phyloP scores from a whole-genome alignment of 176 grass and related monocot genomes.

The Dendrocalamus sinicus region DNA sequence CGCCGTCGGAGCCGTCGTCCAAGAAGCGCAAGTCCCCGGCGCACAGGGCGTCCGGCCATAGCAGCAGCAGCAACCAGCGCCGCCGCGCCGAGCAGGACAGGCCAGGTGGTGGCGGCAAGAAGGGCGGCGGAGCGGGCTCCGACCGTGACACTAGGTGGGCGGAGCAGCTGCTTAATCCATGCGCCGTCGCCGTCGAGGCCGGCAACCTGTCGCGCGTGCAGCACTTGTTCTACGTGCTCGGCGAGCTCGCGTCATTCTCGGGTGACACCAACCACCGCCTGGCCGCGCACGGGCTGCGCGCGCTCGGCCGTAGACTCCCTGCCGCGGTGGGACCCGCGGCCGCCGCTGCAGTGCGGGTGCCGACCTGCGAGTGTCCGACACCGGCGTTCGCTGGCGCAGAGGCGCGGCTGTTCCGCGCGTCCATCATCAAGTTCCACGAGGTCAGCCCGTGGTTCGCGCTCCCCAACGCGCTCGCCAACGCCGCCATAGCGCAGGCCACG shows the following conservation, averaged over 20 bases:
- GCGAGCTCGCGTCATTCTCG: slow-evolving; percentile 74
- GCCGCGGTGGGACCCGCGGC: slow-evolving; percentile 24
- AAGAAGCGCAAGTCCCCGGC: slow-evolving; percentile 60
- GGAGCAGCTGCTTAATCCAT: slow-evolving; percentile 87
- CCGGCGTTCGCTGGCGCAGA: slow-evolving; percentile 57
- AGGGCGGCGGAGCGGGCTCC: slow-evolving; percentile 41
- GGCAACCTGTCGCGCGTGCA: slow-evolving; percentile 75
- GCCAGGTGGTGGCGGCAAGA: slow-evolving; percentile 33
- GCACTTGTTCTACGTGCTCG: slow-evolving; percentile 80
- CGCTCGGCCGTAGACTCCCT: slow-evolving; percentile 44
- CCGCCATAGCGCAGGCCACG: slow-evolving; percentile 62
- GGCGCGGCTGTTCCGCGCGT: slow-evolving; percentile 68
- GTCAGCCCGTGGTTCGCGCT: slow-evolving; percentile 96
- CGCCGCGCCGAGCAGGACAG: slow-evolving; percentile 32
- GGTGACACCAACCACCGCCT: slow-evolving; percentile 96
- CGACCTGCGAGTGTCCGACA: slow-evolving; percentile 40
- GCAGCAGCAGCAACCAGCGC: slow-evolving; percentile 39
- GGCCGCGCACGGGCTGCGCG: slow-evolving; percentile 67
- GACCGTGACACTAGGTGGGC: slow-evolving; percentile 76
- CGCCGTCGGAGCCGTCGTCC: slow-evolving; percentile 13
- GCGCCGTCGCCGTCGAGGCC: slow-evolving; percentile 66
- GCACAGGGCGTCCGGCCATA: slow-evolving; percentile 12
- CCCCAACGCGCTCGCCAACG: slow-evolving; percentile 86
- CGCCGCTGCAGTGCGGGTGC: slow-evolving; percentile 43
- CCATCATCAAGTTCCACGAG: slow-evolving; percentile 91